Evolutionary conservation across 352 stramenopile genomes (phyloP).

Genomic region (Albugo laibachii): DNA sequence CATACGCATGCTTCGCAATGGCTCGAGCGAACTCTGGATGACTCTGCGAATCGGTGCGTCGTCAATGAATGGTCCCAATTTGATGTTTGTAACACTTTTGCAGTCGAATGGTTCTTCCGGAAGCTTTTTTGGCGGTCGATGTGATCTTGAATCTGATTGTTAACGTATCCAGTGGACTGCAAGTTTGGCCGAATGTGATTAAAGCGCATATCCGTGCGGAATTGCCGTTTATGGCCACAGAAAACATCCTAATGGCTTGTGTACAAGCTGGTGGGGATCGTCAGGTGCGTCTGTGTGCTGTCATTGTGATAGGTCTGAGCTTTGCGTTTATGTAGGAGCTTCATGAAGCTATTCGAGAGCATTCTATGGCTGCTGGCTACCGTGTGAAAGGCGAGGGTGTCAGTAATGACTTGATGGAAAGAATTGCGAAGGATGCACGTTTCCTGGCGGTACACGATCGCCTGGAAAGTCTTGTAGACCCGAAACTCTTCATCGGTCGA

Average conservation of each 20-base stretch:
- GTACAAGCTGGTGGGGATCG: slow-evolving; percentile 95
- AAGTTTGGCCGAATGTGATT: slow-evolving; percentile 91
- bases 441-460: slow-evolving; percentile 92
- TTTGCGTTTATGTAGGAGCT: slow-evolving; percentile 27
- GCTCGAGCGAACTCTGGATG: slow-evolving; percentile 98
- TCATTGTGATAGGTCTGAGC: slow-evolving; percentile 9
- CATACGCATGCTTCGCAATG: slow-evolving; percentile 96
- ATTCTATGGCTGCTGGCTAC: slow-evolving; percentile 95
- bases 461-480: slow-evolving; percentile 91
- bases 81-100: slow-evolving; percentile 1
- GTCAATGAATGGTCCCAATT: not conserved
- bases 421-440: slow-evolving; percentile 85
- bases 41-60: slow-evolving; percentile 90
- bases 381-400: slow-evolving; percentile 96
- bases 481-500: slow-evolving; percentile 93
- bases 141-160: slow-evolving; percentile 95
- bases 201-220: slow-evolving; percentile 94
- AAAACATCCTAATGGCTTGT: slow-evolving; percentile 99
- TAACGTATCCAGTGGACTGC: slow-evolving; percentile 95
- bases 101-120: slow-evolving; percentile 90
- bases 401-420: slow-evolving; percentile 94
- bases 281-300: slow-evolving; percentile 22
- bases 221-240: slow-evolving; percentile 98
- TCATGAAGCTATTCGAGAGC: slow-evolving; percentile 96
- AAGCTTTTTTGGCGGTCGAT: slow-evolving; percentile 95